phyloP scores from a whole-genome alignment of 331 rosid species.

The Acacia concinna region DNA sequence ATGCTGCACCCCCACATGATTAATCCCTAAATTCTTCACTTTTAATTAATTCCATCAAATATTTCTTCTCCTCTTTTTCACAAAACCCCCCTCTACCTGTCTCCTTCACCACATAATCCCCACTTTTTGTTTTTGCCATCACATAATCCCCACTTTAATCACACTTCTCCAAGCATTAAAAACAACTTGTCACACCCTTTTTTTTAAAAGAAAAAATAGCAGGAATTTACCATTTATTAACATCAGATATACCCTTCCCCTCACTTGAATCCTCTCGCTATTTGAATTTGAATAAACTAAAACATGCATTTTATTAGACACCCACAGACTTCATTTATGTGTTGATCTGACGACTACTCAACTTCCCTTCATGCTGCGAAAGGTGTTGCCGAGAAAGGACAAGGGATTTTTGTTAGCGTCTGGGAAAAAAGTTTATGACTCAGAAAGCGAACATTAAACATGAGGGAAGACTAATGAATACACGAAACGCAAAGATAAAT shows the following conservation, averaged over 20 bases:
- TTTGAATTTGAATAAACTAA: too few species aligned
- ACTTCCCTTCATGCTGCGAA: not conserved
- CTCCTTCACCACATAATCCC: not conserved
- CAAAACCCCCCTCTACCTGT: not conserved
- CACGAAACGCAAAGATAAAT: not conserved
- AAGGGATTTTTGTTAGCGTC: not conserved
- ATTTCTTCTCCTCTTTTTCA: conserved; percentile 58
- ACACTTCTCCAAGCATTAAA: not conserved
- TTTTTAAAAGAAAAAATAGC: not conserved
- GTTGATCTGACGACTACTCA: not conserved
- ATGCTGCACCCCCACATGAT: conserved; percentile 32
- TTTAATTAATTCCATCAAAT: not conserved
- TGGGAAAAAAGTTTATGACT: not conserved
- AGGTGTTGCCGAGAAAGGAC: not conserved
- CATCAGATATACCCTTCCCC: not conserved
- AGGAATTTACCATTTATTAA: not conserved
- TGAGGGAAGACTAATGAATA: not conserved
- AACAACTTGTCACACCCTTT: not conserved
- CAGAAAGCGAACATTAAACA: not conserved
- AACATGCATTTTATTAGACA: not conserved
- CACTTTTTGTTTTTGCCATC: not conserved
- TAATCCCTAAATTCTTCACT: not conserved
- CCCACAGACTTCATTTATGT: not conserved
- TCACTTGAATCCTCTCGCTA: not conserved
- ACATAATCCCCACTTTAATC: not conserved